These are phyloP conservation scores for Kodamaea sp. DNA, from an alignment of 1,139 yeast species.

Conservation along the genomic window DNA sequence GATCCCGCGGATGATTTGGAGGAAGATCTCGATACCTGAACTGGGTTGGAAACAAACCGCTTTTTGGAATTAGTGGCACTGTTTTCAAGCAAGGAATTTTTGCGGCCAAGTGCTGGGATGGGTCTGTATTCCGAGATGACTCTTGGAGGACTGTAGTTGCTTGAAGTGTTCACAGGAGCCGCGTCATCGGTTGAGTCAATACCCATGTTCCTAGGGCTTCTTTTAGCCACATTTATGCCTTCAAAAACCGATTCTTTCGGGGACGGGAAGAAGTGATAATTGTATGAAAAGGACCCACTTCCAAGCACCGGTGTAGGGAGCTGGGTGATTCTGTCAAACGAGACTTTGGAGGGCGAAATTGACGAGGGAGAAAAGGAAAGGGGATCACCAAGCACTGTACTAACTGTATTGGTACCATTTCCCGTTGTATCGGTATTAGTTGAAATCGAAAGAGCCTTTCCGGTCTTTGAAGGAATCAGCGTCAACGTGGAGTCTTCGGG, in stretches of 20 bases:
- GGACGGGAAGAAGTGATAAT: constrained; percentile 4
- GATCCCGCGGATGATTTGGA: constrained; percentile 5
- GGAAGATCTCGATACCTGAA: constrained; percentile 5
- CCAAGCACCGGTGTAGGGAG: constrained; percentile 20
- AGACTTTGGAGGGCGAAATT: constrained; percentile 13
- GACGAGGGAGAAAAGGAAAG: constrained; percentile 8
- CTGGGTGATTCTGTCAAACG: constrained; percentile 16
- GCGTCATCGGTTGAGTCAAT: constrained; percentile 1
- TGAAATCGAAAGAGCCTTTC: too few relatives aligned
- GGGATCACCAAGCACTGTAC: constrained; percentile 12
- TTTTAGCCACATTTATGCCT: constrained; percentile 2
- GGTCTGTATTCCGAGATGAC: constrained; percentile 41
- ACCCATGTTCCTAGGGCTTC: constrained; percentile 5
- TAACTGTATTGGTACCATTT: too few relatives aligned
- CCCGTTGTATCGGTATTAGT: too few relatives aligned
- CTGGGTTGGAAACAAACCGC: constrained; percentile 27
- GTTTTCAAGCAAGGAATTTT: constrained; percentile 20
- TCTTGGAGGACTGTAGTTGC: constrained; percentile 15
- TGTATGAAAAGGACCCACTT: constrained; percentile 12
- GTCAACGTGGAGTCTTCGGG: too few relatives aligned
- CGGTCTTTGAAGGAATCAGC: too few relatives aligned
- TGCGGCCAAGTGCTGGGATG: constrained; percentile 20
- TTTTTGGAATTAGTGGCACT: constrained; percentile 14
- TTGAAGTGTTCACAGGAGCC: neutral
- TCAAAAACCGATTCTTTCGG: constrained; percentile 5